phyloP scores from a whole-genome alignment of 2,329 filamentous ascomycete genomes.

The Microcyclosporella mali region DNA sequence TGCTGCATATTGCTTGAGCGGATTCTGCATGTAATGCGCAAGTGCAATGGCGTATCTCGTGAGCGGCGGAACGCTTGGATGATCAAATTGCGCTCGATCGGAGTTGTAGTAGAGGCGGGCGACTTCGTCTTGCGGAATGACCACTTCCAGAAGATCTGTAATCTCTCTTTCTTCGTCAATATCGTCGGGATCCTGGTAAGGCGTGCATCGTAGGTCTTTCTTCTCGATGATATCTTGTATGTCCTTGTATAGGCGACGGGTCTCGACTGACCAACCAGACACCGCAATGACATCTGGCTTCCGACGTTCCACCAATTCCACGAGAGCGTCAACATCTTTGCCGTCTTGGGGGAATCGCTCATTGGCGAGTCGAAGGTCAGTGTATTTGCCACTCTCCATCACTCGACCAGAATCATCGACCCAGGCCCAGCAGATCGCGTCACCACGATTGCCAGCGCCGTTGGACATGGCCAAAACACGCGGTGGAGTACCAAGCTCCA shows the following conservation, averaged over 20 bases:
- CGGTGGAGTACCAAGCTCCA: conserved; percentile 80
- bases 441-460: conserved; percentile 70
- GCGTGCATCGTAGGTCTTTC: conserved; percentile 68
- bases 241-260: conserved; percentile 74
- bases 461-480: conserved; percentile 83
- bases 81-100: conserved; percentile 68
- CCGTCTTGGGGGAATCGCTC: conserved; percentile 62
- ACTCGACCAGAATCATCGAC: conserved; percentile 89
- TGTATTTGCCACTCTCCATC: conserved; percentile 80
- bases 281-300: conserved; percentile 87
- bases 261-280: conserved; percentile 82
- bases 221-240: conserved; percentile 71
- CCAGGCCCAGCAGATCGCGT: conserved; percentile 85
- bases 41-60: conserved; percentile 85
- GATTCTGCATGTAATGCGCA: conserved; percentile 88
- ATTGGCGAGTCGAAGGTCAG: conserved; percentile 64
- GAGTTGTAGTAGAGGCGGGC: conserved; percentile 95
- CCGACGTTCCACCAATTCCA: conserved; percentile 70
- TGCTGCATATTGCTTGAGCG: conserved; percentile 92
- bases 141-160: conserved; percentile 74
- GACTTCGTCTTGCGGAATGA: conserved; percentile 93
- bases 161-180: conserved; percentile 70
- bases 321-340: conserved; percentile 62
- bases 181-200: conserved; percentile 60
- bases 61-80: conserved; percentile 71